Evolutionary conservation across 1,284 basidiomycete species (phyloP).

Genomic region (Ceratobasidium sp.): DNA sequence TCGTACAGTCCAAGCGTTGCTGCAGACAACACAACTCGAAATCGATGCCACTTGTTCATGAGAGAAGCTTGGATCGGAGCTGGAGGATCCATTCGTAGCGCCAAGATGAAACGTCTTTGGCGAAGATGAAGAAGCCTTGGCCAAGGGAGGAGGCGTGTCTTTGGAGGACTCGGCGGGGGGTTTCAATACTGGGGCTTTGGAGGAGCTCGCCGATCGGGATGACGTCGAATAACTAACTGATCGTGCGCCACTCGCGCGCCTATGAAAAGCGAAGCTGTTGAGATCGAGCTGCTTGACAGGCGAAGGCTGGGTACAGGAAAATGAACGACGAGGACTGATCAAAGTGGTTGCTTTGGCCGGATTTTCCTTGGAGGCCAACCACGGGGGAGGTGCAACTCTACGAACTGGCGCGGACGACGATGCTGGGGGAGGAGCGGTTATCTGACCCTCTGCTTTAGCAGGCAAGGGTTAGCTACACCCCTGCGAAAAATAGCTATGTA

Average conservation of each 20-base stretch:
- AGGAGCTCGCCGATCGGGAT: constrained; percentile 1
- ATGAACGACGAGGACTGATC: neutral
- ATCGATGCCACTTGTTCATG: constrained; percentile 14
- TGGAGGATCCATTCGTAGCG: constrained; percentile 7
- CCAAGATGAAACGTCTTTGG: constrained; percentile 16
- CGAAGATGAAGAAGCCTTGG: neutral
- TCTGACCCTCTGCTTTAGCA: neutral
- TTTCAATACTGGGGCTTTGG: neutral
- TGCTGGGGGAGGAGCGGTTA: neutral
- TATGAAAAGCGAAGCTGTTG: constrained; percentile 22
- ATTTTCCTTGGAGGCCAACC: neutral
- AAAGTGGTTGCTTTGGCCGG: neutral
- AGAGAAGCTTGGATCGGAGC: constrained; percentile 21
- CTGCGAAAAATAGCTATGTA: neutral
- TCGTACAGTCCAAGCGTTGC: constrained; percentile 26
- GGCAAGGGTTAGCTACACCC: neutral
- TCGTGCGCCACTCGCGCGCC: constrained; percentile 15
- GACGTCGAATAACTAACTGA: constrained; percentile 5
- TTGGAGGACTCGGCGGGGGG: neutral
- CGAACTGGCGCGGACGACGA: neutral
- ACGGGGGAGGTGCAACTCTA: constrained; percentile 25
- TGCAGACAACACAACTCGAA: constrained; percentile 21
- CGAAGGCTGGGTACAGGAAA: constrained; percentile 23
- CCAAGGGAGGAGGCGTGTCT: neutral
- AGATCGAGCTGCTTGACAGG: constrained; percentile 30